Base-by-base conservation (phyloP, 139 green algal genomes). In the Chlamydomonas eustigma region DNA sequence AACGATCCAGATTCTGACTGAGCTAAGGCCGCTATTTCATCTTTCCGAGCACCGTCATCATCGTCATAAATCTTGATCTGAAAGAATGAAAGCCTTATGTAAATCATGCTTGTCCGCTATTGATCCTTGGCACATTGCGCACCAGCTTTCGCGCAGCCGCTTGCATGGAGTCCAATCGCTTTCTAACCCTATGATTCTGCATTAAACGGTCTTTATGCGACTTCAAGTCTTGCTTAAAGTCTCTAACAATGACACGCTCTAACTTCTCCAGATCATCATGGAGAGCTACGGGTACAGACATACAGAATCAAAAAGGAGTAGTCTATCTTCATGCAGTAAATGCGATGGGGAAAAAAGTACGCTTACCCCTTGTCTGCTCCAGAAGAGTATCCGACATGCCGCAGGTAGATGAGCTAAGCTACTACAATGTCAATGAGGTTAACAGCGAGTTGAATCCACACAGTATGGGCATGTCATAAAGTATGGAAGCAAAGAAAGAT, bases 181-280 rank as follows among this genome's bases (percentile, higher is more conserved):
- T 78, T 0, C 85, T 77, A 37, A 98, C 94, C 0, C 92, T 83
- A 75, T 98, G 93, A 5, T 82, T 88, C 71, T 93, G 85, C 73
- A 83, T 71, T 0, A 95, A 82, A 66, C 85, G 86, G 0, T 92
- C 88, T 51, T 90, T 92, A 82, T 99, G 93, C 0, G 66, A 84
- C 76, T 89, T 92, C 0, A 84, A 44, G 5, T 97, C 90, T 31
- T 84, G 78, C 71, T 90, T 87, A n/a, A 97, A 88, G 52, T 98
- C 92, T 50, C 89, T 89, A 0, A 93, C 88, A 18, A 96, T 92
- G 0, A 94, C 50, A 2, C 91, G 87, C 78, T 98, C 95, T 52
- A 94, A 66, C 0, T 90, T 87, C 83, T 98, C 95, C 32, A 96
- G 81, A 64, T 99, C 95, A 71, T 99, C 95, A 70, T 98, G 95